A percentile compares a stretch with the other conserved stretches of the same genome.
Conservation (phyloP, 2,329 filamentous ascomycete species). For the Neospermospora avenae region DNA sequence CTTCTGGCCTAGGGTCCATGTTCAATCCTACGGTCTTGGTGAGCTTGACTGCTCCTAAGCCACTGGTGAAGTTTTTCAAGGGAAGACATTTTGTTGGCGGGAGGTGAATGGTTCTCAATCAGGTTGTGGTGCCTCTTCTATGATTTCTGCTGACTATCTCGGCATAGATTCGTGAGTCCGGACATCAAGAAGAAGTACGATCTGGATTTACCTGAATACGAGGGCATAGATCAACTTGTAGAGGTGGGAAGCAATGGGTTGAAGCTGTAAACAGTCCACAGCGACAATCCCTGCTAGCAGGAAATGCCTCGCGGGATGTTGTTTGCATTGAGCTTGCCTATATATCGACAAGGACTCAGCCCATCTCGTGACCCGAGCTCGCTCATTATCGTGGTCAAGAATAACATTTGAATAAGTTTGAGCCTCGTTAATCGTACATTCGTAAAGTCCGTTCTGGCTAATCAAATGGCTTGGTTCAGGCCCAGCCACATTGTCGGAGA, state of each 20-base stretch:
- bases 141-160: not conserved
- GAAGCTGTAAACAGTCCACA: conserved; percentile 47
- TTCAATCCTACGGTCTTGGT: conserved; percentile 81
- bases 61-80: conserved; percentile 76
- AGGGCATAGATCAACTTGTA: conserved; percentile 84
- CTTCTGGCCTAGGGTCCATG: conserved; percentile 69
- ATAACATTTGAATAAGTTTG: not conserved
- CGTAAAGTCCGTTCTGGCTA: not conserved
- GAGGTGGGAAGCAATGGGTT: conserved; percentile 58
- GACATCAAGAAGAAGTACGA: conserved; percentile 81
- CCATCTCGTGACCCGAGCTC: not conserved
- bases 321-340: too few relatives aligned
- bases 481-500: not conserved
- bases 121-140: not conserved
- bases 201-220: conserved; percentile 77
- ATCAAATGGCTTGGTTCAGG: too few relatives aligned
- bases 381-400: not conserved
- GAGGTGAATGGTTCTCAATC: conserved; percentile 45
- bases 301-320: too few relatives aligned
- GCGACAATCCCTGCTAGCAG: too few relatives aligned
- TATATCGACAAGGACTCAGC: too few relatives aligned
- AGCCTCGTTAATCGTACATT: not conserved
- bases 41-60: conserved; percentile 91
- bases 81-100: conserved; percentile 93
- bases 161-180: conserved; percentile 69